Percentiles rank a stretch among this genome's conserved stretches.
Conservation (phyloP, 1,284 basidiomycete species). For the Stygiomarasmius scandens region DNA sequence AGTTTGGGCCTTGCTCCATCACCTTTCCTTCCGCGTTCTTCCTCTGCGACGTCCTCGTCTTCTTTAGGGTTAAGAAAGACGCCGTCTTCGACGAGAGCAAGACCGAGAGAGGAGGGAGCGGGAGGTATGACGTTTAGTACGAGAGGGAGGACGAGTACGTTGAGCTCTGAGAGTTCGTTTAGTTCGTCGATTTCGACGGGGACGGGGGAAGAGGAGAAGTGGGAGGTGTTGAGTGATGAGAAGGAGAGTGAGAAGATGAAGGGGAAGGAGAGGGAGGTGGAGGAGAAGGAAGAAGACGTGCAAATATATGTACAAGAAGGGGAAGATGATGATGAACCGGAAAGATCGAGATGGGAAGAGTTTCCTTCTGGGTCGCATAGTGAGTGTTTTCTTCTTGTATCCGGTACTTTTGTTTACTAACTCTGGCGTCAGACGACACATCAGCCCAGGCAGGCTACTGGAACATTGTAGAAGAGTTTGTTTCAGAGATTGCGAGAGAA, state of each 20-base stretch:
- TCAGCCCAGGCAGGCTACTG: conserved; percentile 18
- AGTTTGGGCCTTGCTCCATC: not conserved
- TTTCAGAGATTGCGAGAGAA: conserved; percentile 10
- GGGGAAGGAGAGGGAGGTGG: conserved; percentile 28
- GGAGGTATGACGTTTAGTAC: not conserved
- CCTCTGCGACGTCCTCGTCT: not conserved
- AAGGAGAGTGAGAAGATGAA: conserved; percentile 35
- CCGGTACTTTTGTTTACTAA: too few relatives aligned
- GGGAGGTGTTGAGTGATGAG: conserved; percentile 16
- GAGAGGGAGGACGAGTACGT: not conserved
- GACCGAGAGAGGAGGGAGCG: not conserved
- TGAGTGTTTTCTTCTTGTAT: conserved; percentile 29
- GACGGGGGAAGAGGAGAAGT: not conserved
- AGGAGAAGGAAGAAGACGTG: conserved; percentile 48
- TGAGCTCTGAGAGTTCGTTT: not conserved
- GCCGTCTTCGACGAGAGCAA: not conserved
- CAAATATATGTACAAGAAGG: conserved; percentile 43
- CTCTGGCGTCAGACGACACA: conserved; percentile 15
- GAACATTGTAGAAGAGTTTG: conserved; percentile 18
- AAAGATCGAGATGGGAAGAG: conserved; percentile 31
- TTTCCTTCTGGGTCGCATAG: conserved; percentile 74
- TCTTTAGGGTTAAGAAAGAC: not conserved
- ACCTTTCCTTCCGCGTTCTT: not conserved
- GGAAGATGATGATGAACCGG: conserved; percentile 1
- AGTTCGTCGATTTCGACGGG: too few relatives aligned